Evolutionary conservation across 2,329 filamentous ascomycete genomes (phyloP), one percentile per base, ranked within the genome.

Genomic region (Hortaea sp.): DNA sequence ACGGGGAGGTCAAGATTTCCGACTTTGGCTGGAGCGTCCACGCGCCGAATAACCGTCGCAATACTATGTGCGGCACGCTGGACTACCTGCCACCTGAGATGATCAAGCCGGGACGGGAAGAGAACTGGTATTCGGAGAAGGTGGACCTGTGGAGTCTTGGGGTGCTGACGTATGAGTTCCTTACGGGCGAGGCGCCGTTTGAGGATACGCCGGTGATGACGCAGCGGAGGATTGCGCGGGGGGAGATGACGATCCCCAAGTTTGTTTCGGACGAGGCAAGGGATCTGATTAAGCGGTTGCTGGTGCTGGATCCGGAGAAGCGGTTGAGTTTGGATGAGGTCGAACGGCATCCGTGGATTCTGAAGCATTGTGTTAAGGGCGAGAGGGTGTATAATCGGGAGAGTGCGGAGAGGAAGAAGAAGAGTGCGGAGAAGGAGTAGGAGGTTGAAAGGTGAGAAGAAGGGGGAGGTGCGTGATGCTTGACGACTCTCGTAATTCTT

Each of bases 11-110:
- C 71, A 98, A 98, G 69, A 89, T 98, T 61, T 94, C 88, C 4
- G 92, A 98, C 67, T 98, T 97, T 62, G 90, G 92, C 42, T 98
- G 92, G 92, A 94, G 86, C 64, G 92, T 97, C 4, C 92, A 98
- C 67, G 92, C 92, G 5, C 92, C 92, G 29, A 95, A 94, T 68
- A 94, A 90, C 70, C 76, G 92, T 57, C 78, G 92, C 51, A 84
- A 89, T 62, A 98, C 92, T 46, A 89, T 97, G 80, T 98, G 92
- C 66, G 92, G 92, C 53, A 98, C 92, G 12, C 79, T 97, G 38
- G 92, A 98, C 69, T 98, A 98, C 66, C 78, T 98, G 11, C 92
- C 92, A 3, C 92, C 92, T 4, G 92, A 98, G 80, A 98, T 98
- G 92, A 78, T 97, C 66, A 86, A 84, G 66, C 84, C 86, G 39